Evolutionary conservation across 163 green algal genomes (phyloP), one percentile per base, ranked within the genome.

Genomic region (Chlorella variabilis): DNA sequence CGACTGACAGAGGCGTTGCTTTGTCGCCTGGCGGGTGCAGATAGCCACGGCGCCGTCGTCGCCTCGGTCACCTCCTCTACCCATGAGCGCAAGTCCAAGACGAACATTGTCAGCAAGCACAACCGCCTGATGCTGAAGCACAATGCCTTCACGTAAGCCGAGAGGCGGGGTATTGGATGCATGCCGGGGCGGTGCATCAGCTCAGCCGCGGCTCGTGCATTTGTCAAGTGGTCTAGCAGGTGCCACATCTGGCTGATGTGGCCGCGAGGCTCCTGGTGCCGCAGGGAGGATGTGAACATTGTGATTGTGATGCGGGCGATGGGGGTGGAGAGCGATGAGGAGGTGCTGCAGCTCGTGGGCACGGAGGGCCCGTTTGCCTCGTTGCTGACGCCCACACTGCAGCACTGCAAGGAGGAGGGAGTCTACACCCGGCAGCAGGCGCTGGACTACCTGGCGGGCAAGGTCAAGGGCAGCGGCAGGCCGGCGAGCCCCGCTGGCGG

Each of bases 1-100:
- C n/a, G n/a, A n/a, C n/a, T n/a, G n/a, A n/a, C n/a, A n/a, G n/a
- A n/a, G n/a, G n/a, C n/a, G n/a, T n/a, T n/a, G n/a, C n/a, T n/a
- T n/a, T n/a, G n/a, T n/a, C n/a, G n/a, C n/a, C n/a, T n/a, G n/a
- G n/a, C n/a, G n/a, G 3, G n/a, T 70, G 54, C 67, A 74, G 81
- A 93, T 81, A 77, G 85, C 83, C 59, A 91, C 63, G 81, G 86
- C 63, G 69, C 78, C 65, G 56, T 91, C 18, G 82, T 85, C 29
- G 90, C 93, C 34, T 92, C 85, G 13, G 96, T 99, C 13, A 98
- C 95, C 59, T 94, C 84, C 78, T 96, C 90, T 80, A 99, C 97
- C n/a, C 93, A 98, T 83, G 97, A 99, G 90, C 93, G 96, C 82
- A 99, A 99, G 88, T 96, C 92, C 76, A 98, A 99, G 90, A 99